Base-by-base conservation (phyloP, 2,329 filamentous ascomycete genomes). In the Trichoderma lentiforme region DNA sequence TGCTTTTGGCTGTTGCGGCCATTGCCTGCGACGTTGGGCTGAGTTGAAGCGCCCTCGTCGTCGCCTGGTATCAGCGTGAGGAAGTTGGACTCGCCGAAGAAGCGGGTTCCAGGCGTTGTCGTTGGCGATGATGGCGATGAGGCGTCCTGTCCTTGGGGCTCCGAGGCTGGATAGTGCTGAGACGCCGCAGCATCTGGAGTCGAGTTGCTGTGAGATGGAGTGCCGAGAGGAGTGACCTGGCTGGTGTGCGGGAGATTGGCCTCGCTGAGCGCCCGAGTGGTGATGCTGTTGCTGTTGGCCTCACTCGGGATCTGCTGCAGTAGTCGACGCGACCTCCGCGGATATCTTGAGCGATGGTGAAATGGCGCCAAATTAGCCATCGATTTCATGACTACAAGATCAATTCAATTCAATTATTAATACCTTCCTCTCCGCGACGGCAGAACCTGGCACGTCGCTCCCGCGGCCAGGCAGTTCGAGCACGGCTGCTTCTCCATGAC, bases 11-110 rank as follows among this genome's bases (percentile, higher is more conserved):
- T 63, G 18, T 70, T 70, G 21, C 39, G 24, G 15, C 21, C 60
- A 14, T n/a, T 34, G 11, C 39, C 32, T 2, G 15, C 57, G 68
- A 21, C n/a, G 21, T 32, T 28, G 39, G 71, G 21, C n/a, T 60
- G 64, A 26, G 53, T 21, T 11, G 62, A 43, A 24, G 70, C 28
- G 15, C 65, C 70, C 7, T 58, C 71, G 7, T 75, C 74, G 24
- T 76, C 70, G 32, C 78, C 76, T 1, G 79, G 77, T 15, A 80
- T 79, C 3, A 82, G 74, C 3, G 80, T 82, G 36, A 82, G 79
- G 70, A 82, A 82, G 70, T 81, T 82, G 71, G 81, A 82, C 73
- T 82, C 81, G 47, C 81, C 81, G 62, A 81, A 82, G 77, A 82
- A 82, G 21, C 81, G 74, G 7, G 74, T 78, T 15, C 78, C 78